Percentiles rank a stretch among this genome's conserved stretches.
Conservation (phyloP, 331 rosid species). For the Cydonia oblonga region DNA sequence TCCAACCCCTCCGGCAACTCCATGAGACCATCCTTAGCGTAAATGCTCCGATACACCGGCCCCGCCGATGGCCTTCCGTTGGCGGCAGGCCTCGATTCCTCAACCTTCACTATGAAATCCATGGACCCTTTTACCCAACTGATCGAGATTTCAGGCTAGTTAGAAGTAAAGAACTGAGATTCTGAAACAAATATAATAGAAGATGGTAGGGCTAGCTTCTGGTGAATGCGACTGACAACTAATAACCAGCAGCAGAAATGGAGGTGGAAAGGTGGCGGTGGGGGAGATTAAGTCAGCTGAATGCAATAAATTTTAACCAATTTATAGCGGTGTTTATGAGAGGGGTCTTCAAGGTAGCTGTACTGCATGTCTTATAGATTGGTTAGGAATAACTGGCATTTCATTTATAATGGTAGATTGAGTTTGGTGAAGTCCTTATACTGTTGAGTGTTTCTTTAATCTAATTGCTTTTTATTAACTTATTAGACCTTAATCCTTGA, state of each 20-base stretch:
- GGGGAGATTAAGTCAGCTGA: conserved; percentile 35
- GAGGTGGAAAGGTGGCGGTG: conserved; percentile 14
- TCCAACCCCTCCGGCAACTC: conserved; percentile 41
- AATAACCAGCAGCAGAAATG: not conserved
- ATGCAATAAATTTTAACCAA: conserved; percentile 42
- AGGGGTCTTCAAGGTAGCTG: not conserved
- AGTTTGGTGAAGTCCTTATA: conserved; percentile 30
- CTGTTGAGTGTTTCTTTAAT: not conserved
- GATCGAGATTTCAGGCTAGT: not conserved
- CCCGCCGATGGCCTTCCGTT: conserved; percentile 56
- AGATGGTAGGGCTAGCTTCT: not conserved
- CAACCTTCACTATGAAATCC: conserved; percentile 51
- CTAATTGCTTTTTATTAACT: not conserved
- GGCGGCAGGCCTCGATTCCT: conserved; percentile 40
- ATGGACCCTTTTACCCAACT: conserved; percentile 6
- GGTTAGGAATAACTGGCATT: conserved; percentile 1
- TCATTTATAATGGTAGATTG: conserved; percentile 33
- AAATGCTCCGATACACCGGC: conserved; percentile 73
- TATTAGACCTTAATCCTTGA: not conserved
- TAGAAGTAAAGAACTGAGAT: not conserved
- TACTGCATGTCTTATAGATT: not conserved
- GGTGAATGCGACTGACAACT: not conserved
- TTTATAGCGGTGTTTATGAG: conserved; percentile 18
- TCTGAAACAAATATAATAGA: not conserved
- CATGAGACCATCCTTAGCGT: conserved; percentile 62